phyloP scores from a whole-genome alignment of 768 basidiomycete species.

The Rhodotorula kratochvilovae region DNA sequence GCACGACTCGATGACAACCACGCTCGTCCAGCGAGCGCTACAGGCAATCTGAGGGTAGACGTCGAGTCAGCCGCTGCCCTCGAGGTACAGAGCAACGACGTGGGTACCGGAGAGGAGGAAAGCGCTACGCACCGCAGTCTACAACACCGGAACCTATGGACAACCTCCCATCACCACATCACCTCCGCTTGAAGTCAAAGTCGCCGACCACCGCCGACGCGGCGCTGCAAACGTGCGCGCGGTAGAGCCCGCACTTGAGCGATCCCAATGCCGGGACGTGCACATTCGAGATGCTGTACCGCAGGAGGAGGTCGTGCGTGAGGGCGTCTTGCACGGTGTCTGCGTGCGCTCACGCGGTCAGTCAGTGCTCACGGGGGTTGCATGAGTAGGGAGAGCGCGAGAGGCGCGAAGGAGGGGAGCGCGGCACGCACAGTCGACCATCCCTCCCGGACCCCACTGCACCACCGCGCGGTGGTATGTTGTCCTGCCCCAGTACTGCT shows the following conservation, averaged over 20 bases:
- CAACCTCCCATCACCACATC: no score
- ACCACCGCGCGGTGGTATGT: constrained; percentile 12
- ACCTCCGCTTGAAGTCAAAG: constrained; percentile 16
- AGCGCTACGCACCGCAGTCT: no score
- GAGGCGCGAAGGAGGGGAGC: not conserved
- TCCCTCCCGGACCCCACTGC: constrained; percentile 14
- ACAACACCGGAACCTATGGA: no score
- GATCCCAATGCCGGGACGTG: constrained; percentile 11
- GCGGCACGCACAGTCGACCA: constrained; percentile 19
- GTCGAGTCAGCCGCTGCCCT: no score
- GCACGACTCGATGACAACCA: no score
- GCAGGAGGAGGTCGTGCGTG: constrained; percentile 15
- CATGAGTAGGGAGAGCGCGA: not conserved
- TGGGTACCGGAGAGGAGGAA: no score
- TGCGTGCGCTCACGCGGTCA: not conserved
- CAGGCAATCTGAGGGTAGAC: no score
- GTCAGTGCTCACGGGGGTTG: not conserved
- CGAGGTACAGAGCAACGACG: no score
- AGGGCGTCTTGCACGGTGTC: not conserved
- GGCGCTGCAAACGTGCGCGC: constrained; percentile 19
- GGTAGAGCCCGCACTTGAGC: constrained; percentile 27
- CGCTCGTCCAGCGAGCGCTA: no score
- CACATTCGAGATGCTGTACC: not conserved
- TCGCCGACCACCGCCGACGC: constrained; percentile 27
- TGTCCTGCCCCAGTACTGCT: constrained; percentile 17